Percentiles rank a stretch among this genome's conserved stretches.
These are phyloP conservation scores for Rubus idaeus DNA, from an alignment of 306 rosid species.

Conservation along the genomic window DNA sequence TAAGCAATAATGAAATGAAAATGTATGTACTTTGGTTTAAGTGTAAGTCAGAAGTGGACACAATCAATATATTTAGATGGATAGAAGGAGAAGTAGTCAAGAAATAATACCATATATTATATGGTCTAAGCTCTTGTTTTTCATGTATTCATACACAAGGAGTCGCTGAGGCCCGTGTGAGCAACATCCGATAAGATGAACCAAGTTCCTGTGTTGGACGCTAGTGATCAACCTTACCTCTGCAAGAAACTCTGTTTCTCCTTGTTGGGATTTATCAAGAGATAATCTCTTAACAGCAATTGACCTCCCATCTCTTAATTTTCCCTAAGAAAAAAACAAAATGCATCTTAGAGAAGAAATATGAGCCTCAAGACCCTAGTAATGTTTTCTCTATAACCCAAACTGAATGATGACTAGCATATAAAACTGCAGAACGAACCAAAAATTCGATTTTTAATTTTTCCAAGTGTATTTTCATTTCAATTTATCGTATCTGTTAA, in stretches of 20 bases:
- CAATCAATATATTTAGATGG: neutral
- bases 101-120: constrained; percentile 49
- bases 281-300: constrained; percentile 80
- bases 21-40: neutral
- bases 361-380: constrained; percentile 11
- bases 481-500: neutral
- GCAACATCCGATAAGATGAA: constrained; percentile 86
- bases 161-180: constrained; percentile 76
- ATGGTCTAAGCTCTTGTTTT: constrained; percentile 76
- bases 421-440: neutral
- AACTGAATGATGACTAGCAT: neutral
- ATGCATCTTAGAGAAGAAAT: constrained; percentile 1
- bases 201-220: constrained; percentile 89
- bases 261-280: constrained; percentile 76
- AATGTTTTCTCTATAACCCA: no score
- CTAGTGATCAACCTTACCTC: constrained; percentile 87
- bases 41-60: neutral
- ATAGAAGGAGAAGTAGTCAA: neutral
- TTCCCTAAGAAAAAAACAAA: constrained; percentile 50
- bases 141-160: constrained; percentile 87
- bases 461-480: neutral
- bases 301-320: constrained; percentile 58
- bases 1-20: neutral
- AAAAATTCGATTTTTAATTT: neutral
- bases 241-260: constrained; percentile 76